Conservation (phyloP, 106 monocot genomes). For the Phalaenopsis equestris region DNA sequence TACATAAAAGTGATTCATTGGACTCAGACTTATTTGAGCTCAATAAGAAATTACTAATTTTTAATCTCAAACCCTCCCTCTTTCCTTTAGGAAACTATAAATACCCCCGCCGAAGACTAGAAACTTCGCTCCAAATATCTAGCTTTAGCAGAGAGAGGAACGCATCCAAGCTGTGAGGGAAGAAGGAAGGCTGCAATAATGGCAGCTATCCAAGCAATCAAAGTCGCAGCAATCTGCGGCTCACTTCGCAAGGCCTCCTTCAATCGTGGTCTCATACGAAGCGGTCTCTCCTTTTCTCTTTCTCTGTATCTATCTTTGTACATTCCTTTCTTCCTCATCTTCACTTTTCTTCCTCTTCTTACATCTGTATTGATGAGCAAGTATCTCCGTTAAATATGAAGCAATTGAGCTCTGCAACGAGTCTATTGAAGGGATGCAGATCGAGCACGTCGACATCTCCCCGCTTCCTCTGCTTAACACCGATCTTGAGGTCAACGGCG, state of each 20-base stretch:
- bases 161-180: too few relatives aligned
- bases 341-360: not conserved
- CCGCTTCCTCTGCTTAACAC: conserved; percentile 52
- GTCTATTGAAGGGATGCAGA: conserved; percentile 25
- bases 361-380: not conserved
- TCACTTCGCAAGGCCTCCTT: conserved; percentile 31
- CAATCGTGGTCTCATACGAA: conserved; percentile 30
- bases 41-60: too few relatives aligned
- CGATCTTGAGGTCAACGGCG: conserved; percentile 54
- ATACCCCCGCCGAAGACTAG: too few relatives aligned
- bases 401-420: conserved; percentile 45
- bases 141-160: too few relatives aligned
- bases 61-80: too few relatives aligned
- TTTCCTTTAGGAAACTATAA: too few relatives aligned
- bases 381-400: conserved; percentile 2
- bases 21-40: too few relatives aligned
- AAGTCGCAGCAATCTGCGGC: conserved; percentile 28
- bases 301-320: not conserved
- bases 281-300: conserved; percentile 13
- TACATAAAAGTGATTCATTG: too few relatives aligned
- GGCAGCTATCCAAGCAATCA: conserved; percentile 9
- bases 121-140: too few relatives aligned
- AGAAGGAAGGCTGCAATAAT: not conserved
- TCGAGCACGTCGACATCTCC: conserved; percentile 47
- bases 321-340: not conserved